A percentile compares a stretch with the other conserved stretches of the same genome.
phyloP scores from a whole-genome alignment of 75 land plant genomes.

The Cupressus sempervirens region DNA sequence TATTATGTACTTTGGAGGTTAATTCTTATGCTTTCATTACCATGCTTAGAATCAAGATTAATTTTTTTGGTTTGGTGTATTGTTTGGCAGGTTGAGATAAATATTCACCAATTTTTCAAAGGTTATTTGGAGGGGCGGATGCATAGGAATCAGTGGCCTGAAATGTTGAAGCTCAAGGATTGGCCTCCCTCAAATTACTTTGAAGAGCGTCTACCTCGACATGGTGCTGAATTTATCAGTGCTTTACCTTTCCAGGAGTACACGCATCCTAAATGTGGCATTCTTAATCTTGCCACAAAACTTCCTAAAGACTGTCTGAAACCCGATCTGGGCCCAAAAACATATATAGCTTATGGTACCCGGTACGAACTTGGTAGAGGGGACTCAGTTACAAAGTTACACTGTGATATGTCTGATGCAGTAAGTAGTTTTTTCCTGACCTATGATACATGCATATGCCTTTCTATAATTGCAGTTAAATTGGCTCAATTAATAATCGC shows the following conservation, averaged over 20 bases:
- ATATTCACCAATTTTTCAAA: slow-evolving; percentile 63
- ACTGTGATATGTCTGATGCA: slow-evolving; percentile 89
- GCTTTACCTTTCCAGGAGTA: slow-evolving; percentile 71
- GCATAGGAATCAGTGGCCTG: slow-evolving; percentile 70
- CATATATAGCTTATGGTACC: slow-evolving; percentile 88
- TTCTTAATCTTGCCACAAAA: slow-evolving; percentile 72
- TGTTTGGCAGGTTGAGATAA: slow-evolving; percentile 73
- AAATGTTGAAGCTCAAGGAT: slow-evolving; percentile 84
- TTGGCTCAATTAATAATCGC: background rate
- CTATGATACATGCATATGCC: background rate
- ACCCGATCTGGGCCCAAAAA: slow-evolving; percentile 89
- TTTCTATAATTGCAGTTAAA: background rate
- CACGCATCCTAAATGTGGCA: slow-evolving; percentile 76
- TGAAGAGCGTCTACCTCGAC: slow-evolving; percentile 73
- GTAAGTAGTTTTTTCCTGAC: slow-evolving; percentile 31
- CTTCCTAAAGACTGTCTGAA: slow-evolving; percentile 52
- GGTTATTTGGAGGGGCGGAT: slow-evolving; percentile 75
- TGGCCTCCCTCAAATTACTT: slow-evolving; percentile 80
- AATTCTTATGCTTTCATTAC: background rate
- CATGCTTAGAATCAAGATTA: background rate
- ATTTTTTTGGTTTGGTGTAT: background rate
- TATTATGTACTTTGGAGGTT: background rate
- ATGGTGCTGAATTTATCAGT: slow-evolving; percentile 61
- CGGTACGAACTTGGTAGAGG: slow-evolving; percentile 79
- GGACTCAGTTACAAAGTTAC: slow-evolving; percentile 88